A percentile compares a stretch with the other conserved stretches of the same genome.
phyloP scores from a whole-genome alignment of 2,329 filamentous ascomycete genomes.

The Zalaria obscura region DNA sequence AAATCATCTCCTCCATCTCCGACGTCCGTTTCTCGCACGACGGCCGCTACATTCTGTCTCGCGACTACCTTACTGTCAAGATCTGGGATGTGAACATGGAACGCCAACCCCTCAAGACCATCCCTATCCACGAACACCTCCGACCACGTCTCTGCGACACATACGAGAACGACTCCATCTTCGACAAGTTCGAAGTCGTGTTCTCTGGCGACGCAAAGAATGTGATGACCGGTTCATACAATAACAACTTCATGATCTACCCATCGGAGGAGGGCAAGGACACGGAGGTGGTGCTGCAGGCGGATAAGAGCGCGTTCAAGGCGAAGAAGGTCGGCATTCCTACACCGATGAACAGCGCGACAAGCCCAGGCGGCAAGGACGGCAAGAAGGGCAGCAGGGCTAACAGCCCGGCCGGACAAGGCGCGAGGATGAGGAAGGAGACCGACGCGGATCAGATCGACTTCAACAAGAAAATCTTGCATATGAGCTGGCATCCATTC shows the following conservation, averaged over 20 bases:
- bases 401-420: conserved; percentile 74
- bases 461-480: conserved; percentile 99
- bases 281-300: conserved; percentile 91
- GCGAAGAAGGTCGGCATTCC: conserved; percentile 98
- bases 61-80: conserved; percentile 97
- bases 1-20: conserved; percentile 98
- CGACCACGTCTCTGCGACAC: conserved; percentile 90
- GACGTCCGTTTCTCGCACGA: conserved; percentile 96
- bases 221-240: conserved; percentile 99
- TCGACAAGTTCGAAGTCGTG: conserved; percentile 98
- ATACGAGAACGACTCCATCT: conserved; percentile 98
- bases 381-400: conserved; percentile 65
- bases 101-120: conserved; percentile 90
- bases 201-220: conserved; percentile 98
- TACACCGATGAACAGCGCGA: conserved; percentile 80
- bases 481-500: conserved; percentile 99
- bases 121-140: conserved; percentile 95
- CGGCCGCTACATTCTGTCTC: conserved; percentile 89
- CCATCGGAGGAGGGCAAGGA: conserved; percentile 92
- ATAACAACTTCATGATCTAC: conserved; percentile 99
- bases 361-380: conserved; percentile 53
- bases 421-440: conserved; percentile 94
- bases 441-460: conserved; percentile 99
- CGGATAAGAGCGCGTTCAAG: conserved; percentile 98
- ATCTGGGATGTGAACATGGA: conserved; percentile 99